Evolutionary conservation across 495 filamentous ascomycete species (phyloP).

Genomic region (Rostrohypoxylon terebratum): DNA sequence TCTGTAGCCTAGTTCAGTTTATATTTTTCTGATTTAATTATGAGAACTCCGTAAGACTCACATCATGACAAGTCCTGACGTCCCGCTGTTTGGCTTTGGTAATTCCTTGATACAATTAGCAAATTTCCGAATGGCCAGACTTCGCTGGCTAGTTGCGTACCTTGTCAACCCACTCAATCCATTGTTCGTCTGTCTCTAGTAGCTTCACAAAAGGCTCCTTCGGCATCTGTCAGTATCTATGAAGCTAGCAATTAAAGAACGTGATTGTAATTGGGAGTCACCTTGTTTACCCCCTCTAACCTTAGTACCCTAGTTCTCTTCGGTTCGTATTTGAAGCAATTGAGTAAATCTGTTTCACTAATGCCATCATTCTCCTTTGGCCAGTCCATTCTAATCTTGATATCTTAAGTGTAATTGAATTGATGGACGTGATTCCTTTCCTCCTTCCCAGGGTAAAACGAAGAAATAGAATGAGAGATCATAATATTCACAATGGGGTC

Average conservation of each 20-base stretch:
- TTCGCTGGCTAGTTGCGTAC: neutral
- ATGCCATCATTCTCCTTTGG: conserved; percentile 16
- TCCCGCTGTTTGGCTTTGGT: neutral
- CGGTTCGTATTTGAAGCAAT: conserved; percentile 25
- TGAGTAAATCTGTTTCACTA: conserved; percentile 14
- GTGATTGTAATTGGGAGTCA: neutral
- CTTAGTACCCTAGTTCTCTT: conserved; percentile 9
- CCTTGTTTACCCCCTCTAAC: neutral
- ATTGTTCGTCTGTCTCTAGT: conserved; percentile 11
- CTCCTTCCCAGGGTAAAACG: neutral
- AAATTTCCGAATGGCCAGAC: neutral
- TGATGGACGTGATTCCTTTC: neutral
- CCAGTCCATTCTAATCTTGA: conserved; percentile 11
- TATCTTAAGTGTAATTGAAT: neutral
- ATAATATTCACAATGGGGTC: neutral
- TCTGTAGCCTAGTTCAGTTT: conserved; percentile 6
- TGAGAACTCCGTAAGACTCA: neutral
- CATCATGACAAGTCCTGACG: conserved; percentile 16
- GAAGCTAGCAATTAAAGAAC: neutral
- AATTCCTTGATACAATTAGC: conserved; percentile 17
- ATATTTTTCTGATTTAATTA: neutral
- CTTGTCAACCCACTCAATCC: conserved; percentile 7
- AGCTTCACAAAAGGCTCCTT: neutral
- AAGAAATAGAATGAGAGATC: neutral
- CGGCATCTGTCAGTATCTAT: neutral